Conservation (phyloP, 2,329 filamentous ascomycete species). For the Ascochyta rabiei region DNA sequence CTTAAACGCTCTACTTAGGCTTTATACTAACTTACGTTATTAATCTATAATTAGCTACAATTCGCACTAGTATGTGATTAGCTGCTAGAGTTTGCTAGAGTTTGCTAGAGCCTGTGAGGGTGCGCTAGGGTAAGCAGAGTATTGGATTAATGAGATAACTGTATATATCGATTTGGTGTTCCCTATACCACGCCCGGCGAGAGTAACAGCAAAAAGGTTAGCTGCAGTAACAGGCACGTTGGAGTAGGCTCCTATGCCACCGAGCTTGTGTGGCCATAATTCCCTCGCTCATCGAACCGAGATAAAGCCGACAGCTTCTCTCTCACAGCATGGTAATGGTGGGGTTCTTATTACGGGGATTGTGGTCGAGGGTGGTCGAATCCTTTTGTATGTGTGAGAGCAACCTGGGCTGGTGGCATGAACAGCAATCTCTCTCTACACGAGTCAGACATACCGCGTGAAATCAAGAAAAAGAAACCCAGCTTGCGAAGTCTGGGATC, state of each 20-base stretch:
- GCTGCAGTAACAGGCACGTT: background rate
- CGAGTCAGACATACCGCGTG: conserved; percentile 4
- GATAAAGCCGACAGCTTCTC: background rate
- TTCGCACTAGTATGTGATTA: no score
- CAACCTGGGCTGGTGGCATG: conserved; percentile 1
- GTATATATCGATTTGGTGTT: no score
- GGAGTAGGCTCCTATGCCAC: background rate
- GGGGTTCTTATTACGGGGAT: background rate
- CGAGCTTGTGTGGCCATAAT: background rate
- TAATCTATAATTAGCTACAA: no score
- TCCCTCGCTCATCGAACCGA: background rate
- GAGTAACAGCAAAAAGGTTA: conserved; percentile 1
- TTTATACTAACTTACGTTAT: no score
- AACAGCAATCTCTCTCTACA: conserved; percentile 8
- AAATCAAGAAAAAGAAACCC: background rate
- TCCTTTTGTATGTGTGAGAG: conserved; percentile 8
- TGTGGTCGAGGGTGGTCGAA: background rate
- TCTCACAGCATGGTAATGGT: conserved; percentile 4
- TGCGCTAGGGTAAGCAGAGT: no score
- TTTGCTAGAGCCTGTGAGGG: no score
- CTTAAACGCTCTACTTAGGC: no score
- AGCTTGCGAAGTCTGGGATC: background rate
- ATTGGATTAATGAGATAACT: no score
- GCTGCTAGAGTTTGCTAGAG: no score
- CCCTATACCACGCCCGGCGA: background rate